Evolutionary conservation across 177 flowering plant genomes (phyloP), one percentile per base, ranked within the genome.

Genomic region (Vitis hybrid): DNA sequence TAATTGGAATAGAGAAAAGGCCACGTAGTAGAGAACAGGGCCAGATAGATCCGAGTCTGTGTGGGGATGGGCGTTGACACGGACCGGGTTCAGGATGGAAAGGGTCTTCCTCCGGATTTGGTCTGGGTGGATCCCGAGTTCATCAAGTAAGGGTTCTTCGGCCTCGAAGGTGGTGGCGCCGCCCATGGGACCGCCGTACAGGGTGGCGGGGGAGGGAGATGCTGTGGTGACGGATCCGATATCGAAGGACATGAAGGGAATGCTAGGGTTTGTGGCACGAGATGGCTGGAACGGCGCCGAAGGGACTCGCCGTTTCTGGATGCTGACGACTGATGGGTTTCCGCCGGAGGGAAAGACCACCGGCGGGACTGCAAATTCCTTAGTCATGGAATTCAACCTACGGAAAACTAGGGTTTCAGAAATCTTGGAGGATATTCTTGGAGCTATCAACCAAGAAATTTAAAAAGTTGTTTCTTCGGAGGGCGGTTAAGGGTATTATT

Each of bases 201-300:
- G 73, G 60, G 75, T 64, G 14, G 73, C 15, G 69, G 84, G 8
- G 68, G 82, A 69, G 69, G 80, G 38, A 60, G 88, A 64, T 15
- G 92, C 81, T 15, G 92, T 69, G 47, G 87, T 11, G 18, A 89
- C 84, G 4, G 96, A 77, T 13, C 87, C 87, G 58, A 87, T 69
- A 57, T 94, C 98, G 65, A 92, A 94, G 14, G 96, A 87, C 90
- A 94, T 86, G 79, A 92, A 94, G n/a, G 97, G 97, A 65, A 94
- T 77, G 59, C 81, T 77, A 60, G 90, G 77, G 75, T 73, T 83
- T 2, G 88, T 49, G 20, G 91, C 76, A 11, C 86, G 84, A 1
- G 85, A 84, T 1, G 94, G 90, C 68, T 90, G 96, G 66, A 90
- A 92, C 12, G 96, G 97, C 38, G 89, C 86, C 22, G 90, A 79